Conservation (phyloP, 1,284 basidiomycete species). For the Ustilago bromivora region DNA sequence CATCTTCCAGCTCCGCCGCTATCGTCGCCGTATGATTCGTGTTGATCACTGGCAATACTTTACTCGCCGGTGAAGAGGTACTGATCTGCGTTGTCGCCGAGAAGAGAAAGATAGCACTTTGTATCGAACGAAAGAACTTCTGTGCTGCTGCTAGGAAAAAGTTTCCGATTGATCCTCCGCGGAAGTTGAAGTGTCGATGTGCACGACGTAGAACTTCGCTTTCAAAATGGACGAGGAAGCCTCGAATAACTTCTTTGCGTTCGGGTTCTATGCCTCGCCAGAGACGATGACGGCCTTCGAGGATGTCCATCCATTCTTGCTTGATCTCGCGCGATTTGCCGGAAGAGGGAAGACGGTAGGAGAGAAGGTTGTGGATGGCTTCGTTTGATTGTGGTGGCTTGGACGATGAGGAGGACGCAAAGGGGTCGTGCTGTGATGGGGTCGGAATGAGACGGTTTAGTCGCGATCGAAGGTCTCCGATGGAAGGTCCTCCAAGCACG, state of each 20-base stretch:
- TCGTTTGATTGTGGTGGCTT: slow-evolving; percentile 48
- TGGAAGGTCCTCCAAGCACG: slow-evolving; percentile 63
- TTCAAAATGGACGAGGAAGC: slow-evolving; percentile 81
- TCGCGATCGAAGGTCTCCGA: slow-evolving; percentile 76
- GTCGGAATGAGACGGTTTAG: slow-evolving; percentile 82
- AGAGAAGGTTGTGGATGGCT: slow-evolving; percentile 80
- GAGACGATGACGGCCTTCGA: slow-evolving; percentile 85
- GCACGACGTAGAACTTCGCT: slow-evolving; percentile 85
- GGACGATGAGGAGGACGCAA: slow-evolving; percentile 69
- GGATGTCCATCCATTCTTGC: slow-evolving; percentile 89
- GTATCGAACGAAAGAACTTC: slow-evolving; percentile 66
- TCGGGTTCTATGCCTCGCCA: slow-evolving; percentile 92
- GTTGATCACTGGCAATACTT: slow-evolving; percentile 87
- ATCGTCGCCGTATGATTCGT: slow-evolving; percentile 98
- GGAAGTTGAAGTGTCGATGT: slow-evolving; percentile 66
- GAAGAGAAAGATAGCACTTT: slow-evolving; percentile 95
- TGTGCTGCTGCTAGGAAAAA: slow-evolving; percentile 65
- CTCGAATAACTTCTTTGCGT: slow-evolving; percentile 88
- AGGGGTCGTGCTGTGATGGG: slow-evolving; percentile 71
- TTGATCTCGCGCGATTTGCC: slow-evolving; percentile 81
- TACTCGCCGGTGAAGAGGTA: slow-evolving; percentile 70
- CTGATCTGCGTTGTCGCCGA: slow-evolving; percentile 83
- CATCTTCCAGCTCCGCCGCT: slow-evolving; percentile 86
- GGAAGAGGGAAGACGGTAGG: slow-evolving; percentile 81
- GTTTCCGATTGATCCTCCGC: slow-evolving; percentile 65